phyloP scores from a whole-genome alignment of 2,329 filamentous ascomycete genomes.

The Mycosphaerella sp. region DNA sequence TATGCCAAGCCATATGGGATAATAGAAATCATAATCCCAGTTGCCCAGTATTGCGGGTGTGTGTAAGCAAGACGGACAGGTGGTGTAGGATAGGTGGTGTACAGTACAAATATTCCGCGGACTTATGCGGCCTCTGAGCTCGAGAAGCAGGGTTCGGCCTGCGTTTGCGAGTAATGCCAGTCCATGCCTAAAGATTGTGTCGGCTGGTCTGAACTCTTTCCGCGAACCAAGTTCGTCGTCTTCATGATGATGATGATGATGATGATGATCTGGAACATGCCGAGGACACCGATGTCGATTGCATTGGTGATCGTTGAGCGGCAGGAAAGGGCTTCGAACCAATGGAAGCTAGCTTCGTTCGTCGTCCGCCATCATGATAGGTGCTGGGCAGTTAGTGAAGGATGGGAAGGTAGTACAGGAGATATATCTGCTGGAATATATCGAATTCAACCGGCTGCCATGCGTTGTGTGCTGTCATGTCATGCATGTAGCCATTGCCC shows the following conservation, averaged over 20 bases:
- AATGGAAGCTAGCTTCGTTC: constrained; percentile 8
- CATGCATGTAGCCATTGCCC: background rate
- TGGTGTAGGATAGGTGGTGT: too few relatives aligned
- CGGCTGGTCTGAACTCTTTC: background rate
- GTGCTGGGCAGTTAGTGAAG: background rate
- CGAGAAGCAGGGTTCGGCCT: too few relatives aligned
- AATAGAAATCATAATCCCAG: constrained; percentile 1
- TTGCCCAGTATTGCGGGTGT: too few relatives aligned
- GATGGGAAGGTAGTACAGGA: background rate
- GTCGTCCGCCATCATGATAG: constrained; percentile 2
- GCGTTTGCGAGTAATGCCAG: too few relatives aligned
- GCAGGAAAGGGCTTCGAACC: constrained; percentile 8
- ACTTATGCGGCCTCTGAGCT: too few relatives aligned
- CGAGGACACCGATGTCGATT: background rate
- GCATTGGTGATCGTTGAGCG: background rate
- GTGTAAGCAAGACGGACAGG: too few relatives aligned
- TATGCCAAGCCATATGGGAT: background rate
- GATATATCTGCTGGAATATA: background rate
- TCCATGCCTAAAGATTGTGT: constrained; percentile 22
- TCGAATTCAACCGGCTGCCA: background rate
- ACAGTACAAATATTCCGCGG: too few relatives aligned
- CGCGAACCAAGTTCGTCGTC: background rate
- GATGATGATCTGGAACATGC: background rate
- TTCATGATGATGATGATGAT: background rate
- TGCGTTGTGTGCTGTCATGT: background rate